These are phyloP conservation scores for Bisporella sp. DNA, from an alignment of 2,329 filamentous ascomycete genomes.

Conservation along the genomic window DNA sequence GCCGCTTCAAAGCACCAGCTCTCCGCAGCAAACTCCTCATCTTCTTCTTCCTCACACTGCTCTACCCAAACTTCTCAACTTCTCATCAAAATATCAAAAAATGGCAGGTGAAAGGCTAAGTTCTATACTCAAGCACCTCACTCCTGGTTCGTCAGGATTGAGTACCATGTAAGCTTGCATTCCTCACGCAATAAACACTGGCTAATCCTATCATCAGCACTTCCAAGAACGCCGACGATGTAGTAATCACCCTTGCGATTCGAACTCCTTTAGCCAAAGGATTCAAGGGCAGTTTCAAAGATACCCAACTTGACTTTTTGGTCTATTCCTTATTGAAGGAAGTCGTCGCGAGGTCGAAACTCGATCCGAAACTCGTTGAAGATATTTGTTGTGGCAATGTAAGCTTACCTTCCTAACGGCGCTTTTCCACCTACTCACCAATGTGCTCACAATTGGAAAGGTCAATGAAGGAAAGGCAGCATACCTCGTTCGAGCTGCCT, in stretches of 20 bases:
- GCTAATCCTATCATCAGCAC: constrained; percentile 48
- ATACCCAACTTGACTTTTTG: constrained; percentile 82
- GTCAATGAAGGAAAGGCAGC: constrained; percentile 79
- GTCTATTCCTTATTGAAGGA: constrained; percentile 77
- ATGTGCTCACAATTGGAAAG: constrained; percentile 33
- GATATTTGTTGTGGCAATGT: constrained; percentile 93
- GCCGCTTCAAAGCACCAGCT: background rate
- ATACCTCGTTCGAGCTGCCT: constrained; percentile 84
- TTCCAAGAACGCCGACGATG: constrained; percentile 88
- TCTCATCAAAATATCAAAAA: constrained; percentile 21
- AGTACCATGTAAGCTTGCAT: constrained; percentile 64
- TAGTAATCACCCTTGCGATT: constrained; percentile 89
- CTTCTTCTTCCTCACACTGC: too few relatives aligned
- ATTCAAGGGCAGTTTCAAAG: constrained; percentile 90
- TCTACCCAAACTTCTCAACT: too few relatives aligned
- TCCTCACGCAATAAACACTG: constrained; percentile 8
- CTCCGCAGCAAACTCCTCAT: background rate
- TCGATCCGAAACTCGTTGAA: constrained; percentile 76
- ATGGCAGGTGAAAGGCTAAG: constrained; percentile 84
- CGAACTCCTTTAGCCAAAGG: constrained; percentile 87
- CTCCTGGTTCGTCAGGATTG: constrained; percentile 64
- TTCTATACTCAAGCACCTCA: constrained; percentile 81
- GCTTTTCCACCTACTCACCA: background rate
- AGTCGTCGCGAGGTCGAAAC: constrained; percentile 61
- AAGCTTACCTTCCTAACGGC: constrained; percentile 25